These are phyloP conservation scores for Cairneyella variabilis DNA, from an alignment of 495 filamentous ascomycete species.

Conservation along the genomic window DNA sequence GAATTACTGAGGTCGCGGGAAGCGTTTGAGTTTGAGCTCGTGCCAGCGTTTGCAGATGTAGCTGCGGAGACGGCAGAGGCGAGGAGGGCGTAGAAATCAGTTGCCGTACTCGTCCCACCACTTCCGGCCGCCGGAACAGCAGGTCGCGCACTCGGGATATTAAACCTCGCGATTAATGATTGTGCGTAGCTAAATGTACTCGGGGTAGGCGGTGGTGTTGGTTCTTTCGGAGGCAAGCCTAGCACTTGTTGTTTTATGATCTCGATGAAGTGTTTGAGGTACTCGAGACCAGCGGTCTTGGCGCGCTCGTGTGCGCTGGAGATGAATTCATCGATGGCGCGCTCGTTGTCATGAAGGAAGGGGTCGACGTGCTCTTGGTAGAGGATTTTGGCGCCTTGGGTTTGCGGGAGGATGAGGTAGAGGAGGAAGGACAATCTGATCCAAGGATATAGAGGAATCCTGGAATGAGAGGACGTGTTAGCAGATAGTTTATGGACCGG, in stretches of 20 bases:
- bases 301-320: slow-evolving; percentile 74
- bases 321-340: slow-evolving; percentile 87
- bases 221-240: slow-evolving; percentile 55
- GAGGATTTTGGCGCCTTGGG: slow-evolving; percentile 80
- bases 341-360: slow-evolving; percentile 82
- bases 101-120: slow-evolving; percentile 37
- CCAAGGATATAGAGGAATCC: slow-evolving; percentile 93
- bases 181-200: slow-evolving; percentile 65
- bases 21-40: background rate
- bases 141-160: slow-evolving; percentile 60
- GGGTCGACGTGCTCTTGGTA: slow-evolving; percentile 86
- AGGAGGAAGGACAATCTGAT: slow-evolving; percentile 82
- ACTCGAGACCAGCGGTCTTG: slow-evolving; percentile 72
- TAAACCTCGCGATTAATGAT: slow-evolving; percentile 78
- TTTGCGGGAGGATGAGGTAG: slow-evolving; percentile 97
- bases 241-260: slow-evolving; percentile 68
- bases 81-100: slow-evolving; percentile 72
- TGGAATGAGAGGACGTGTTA: slow-evolving; percentile 25
- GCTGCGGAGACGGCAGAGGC: slow-evolving; percentile 58
- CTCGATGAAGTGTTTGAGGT: slow-evolving; percentile 76
- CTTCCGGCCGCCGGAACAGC: slow-evolving; percentile 30
- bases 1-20: slow-evolving; percentile 46
- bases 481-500: background rate
- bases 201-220: slow-evolving; percentile 45
- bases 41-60: slow-evolving; percentile 22